phyloP scores from a whole-genome alignment of 2,329 filamentous ascomycete genomes.

The Cladobotryum protrusum region DNA sequence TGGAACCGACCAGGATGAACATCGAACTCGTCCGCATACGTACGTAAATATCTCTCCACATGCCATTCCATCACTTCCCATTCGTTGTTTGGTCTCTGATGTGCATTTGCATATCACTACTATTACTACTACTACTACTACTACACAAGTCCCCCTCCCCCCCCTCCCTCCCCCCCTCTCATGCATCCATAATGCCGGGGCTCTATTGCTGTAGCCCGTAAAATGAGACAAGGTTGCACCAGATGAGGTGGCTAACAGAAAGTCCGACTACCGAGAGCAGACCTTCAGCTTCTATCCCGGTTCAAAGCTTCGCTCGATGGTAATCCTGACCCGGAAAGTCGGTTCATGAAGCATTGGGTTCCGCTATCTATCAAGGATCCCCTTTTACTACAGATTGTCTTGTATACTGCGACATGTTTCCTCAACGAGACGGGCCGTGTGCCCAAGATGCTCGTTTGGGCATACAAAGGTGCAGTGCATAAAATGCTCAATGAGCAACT shows the following conservation, averaged over 20 bases:
- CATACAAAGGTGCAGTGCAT: slow-evolving; percentile 38
- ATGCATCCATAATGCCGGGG: background rate
- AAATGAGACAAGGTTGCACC: background rate
- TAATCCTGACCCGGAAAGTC: slow-evolving; percentile 36
- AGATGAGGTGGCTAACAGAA: background rate
- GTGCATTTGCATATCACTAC: too few relatives aligned
- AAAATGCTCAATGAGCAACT: slow-evolving; percentile 43
- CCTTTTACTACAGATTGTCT: slow-evolving; percentile 41
- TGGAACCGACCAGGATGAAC: slow-evolving; percentile 37
- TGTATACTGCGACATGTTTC: slow-evolving; percentile 47
- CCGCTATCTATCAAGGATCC: slow-evolving; percentile 44
- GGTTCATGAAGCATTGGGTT: slow-evolving; percentile 42
- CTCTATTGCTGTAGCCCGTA: too few relatives aligned
- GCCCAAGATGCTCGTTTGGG: slow-evolving; percentile 35
- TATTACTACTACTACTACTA: too few relatives aligned
- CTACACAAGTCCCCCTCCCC: background rate
- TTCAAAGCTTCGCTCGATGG: slow-evolving; percentile 48
- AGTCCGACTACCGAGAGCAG: slow-evolving; percentile 22
- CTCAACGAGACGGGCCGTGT: slow-evolving; percentile 43
- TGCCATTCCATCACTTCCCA: too few relatives aligned
- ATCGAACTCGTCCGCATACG: slow-evolving; percentile 43
- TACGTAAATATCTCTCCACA: slow-evolving; percentile 21
- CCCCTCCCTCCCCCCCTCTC: background rate
- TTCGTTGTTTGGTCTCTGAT: background rate
- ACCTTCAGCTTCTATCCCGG: slow-evolving; percentile 41